Base-by-base conservation (phyloP, 2,329 filamentous ascomycete genomes). In the Apiospora marii region DNA sequence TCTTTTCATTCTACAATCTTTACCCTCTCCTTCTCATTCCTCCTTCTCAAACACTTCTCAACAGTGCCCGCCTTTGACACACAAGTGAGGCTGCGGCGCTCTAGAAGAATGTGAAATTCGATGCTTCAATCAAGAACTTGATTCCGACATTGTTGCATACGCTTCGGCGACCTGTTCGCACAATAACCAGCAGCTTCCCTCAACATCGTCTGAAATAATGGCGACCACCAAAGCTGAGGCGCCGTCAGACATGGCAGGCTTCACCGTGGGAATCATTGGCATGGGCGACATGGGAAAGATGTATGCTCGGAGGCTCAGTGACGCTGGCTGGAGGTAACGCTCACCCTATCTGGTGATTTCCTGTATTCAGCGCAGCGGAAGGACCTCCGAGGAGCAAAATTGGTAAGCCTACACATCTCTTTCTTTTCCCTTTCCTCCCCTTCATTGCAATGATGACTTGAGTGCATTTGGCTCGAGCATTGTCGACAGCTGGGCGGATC, bases 401-500 rank as follows among this genome's bases (percentile, higher is more conserved):
- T 82, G 81, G 84, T 86, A 83, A 84, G 85, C 81, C 58, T 13
- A 68, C 71, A 37, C 37, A 70, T 64, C 74, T 68, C 51, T 72
- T 74, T 71, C 44, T 72, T 72, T 68, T 71, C 46, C 27, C 27
- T 30, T 30, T 30, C 30, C 69, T 27, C 41, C 70, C 70, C 71
- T 19, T 48, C 83, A 75, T 80, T 82, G 83, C 83, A 82, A 95
- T 97, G 96, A 98, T 98, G 96, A 98, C 96, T 94, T 96, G 96
- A 98, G 96, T 95, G 96, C 96, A 98, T 98, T 98, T 98, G 96
- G 96, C 96, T 98, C 94, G 96, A 98, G 96, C 89, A 97, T 95
- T 91, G 91, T 87, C 84, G 86, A 87, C 86, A 85, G 86, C 82
- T 84, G 80, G 84, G 84, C 86, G 86, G 87, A 87, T 73, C 86